Evolutionary conservation across 768 basidiomycete genomes (phyloP), one percentile per base, ranked within the genome.

Genomic region (Amanita pallidorosea): DNA sequence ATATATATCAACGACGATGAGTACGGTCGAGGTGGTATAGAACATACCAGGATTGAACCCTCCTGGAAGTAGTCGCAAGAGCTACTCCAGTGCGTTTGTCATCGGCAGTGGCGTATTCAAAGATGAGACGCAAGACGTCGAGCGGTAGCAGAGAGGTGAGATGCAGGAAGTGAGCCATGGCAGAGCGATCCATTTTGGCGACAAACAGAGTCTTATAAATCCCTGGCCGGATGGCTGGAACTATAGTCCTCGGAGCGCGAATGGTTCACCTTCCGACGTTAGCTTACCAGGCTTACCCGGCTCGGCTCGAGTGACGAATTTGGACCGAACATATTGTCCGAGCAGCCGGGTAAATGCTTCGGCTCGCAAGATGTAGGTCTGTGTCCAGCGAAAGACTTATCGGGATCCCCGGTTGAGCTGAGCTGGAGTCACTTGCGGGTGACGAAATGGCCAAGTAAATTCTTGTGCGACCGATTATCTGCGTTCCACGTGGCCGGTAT

Each of bases 111-210:
- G 67, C 67, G 17, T 60, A 57, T 46, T 71, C 69, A 31, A 71
- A 58, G 12, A 73, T 56, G 17, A 68, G 56, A 22, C 69, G 65
- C 17, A 71, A 53, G 43, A 69, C 55, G 53, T 71, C 71, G 53
- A 65, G 59, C n/a, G 70, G 67, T 25, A 64, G 56, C 8, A 45
- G 51, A 65, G 65, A 48, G 33, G 20, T 9, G 54, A 53, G 29
- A 13, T 34, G 31, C 7, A 45, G 42, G 23, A 51, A 34, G 17
- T 25, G 42, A 25, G 40, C 23, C 56, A 55, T 49, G 46, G 51
- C 29, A 31, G 36, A 36, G 25, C 22, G 29, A 29, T 9, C 13
- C 36, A 56, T 51, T 9, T 15, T 25, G 11, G 38, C 33, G 31
- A 35, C 18, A 47, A 41, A 29, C 23, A 40, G 7, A 34, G 38